Base-by-base conservation (phyloP, 2,329 filamentous ascomycete genomes). In the Cryphonectria carpinicola region DNA sequence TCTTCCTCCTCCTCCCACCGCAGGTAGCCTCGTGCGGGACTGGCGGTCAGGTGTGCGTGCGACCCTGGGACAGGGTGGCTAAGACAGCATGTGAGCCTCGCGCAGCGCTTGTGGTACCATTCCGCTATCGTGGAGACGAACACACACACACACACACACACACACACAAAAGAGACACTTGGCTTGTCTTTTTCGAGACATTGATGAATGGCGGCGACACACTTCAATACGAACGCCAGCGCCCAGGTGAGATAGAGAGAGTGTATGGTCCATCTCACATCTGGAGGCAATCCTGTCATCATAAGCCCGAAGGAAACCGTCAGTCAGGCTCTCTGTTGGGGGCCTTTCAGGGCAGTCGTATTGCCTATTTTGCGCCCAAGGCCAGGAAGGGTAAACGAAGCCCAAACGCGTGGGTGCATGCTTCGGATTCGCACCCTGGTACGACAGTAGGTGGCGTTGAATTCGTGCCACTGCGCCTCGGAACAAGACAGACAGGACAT, bases 11-110 rank as follows among this genome's bases (percentile, higher is more conserved):
- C 19, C 19, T 11, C n/a, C 10, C 46, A 49, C 46, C 46, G 46
- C 65, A 32, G 32, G 25, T 43, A 70, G 68, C 56, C 56, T 52
- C 62, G 64, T 39, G 66, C 14, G 25, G 64, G 49, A 72, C 37
- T 70, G 68, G 71, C 68, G 71, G 68, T 72, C 65, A 70, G 46
- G 32, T 49, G n/a, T 13, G 1, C 10, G 52, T 32, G 52, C 25
- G 25, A 56, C 25, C 58, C 58, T 62, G 37, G 10, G 10, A 25
- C 56, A 35, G 25, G 35, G 22, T 19, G 58, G 28, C 58, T 22
- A 28, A 32, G 52, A 28, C 52, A 56, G 25, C 11, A 28, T 56
- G 25, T 28, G 25, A 28, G 52, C 25, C 52, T 56, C 25, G 28
- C 25, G 28, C 25, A 56, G n/a, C 52, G n/a, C 52, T 13, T 28